A percentile compares a stretch with the other conserved stretches of the same genome.
Evolutionary conservation across 352 stramenopile species (phyloP).

Genomic region (Globisporangium orthogonon): DNA sequence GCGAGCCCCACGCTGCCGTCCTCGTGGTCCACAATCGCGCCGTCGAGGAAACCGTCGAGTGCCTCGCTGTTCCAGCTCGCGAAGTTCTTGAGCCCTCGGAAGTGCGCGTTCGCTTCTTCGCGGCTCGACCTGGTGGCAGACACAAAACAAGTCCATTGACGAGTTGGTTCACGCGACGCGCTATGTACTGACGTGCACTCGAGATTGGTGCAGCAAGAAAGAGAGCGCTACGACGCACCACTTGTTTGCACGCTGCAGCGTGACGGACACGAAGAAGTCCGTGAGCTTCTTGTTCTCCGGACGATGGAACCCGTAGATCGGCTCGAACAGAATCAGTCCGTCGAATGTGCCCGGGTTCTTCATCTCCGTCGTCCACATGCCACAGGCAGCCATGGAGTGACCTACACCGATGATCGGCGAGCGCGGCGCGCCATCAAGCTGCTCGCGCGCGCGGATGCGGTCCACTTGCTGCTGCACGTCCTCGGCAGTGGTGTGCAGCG

Average conservation of each 20-base stretch:
- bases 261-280: slow-evolving; percentile 24
- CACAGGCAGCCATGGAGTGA: slow-evolving; percentile 33
- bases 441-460: neutral
- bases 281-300: slow-evolving; percentile 1
- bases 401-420: slow-evolving; percentile 39
- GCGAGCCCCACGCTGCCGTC: slow-evolving; percentile 17
- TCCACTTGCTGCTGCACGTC: neutral
- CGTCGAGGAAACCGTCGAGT: slow-evolving; percentile 21
- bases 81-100: slow-evolving; percentile 27
- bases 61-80: slow-evolving; percentile 27
- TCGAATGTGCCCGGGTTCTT: slow-evolving; percentile 30
- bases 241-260: slow-evolving; percentile 18
- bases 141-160: no score
- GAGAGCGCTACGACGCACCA: slow-evolving; percentile 15
- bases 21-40: slow-evolving; percentile 10
- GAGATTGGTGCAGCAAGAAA: no score
- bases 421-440: neutral
- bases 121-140: neutral
- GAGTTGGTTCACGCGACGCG: no score
- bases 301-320: slow-evolving; percentile 20
- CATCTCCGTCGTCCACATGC: slow-evolving; percentile 30
- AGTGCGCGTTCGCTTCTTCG: slow-evolving; percentile 17
- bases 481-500: neutral
- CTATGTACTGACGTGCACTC: no score
- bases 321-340: slow-evolving; percentile 35